phyloP scores from a whole-genome alignment of 441 rosid species.

The Pelargonium exstipulatum region DNA sequence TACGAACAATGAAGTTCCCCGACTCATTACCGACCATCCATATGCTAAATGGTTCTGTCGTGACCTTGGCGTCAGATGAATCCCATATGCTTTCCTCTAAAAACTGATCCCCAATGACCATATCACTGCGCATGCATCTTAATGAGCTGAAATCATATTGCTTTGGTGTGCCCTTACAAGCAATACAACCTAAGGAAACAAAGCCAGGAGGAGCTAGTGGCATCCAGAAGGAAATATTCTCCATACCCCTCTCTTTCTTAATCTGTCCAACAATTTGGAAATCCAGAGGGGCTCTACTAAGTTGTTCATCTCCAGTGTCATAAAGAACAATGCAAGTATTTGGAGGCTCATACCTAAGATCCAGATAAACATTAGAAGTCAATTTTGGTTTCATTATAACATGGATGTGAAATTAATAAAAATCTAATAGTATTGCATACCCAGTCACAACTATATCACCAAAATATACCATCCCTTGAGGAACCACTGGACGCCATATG shows the following conservation, averaged over 20 bases:
- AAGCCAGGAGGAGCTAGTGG: conserved; percentile 97
- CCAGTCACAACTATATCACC: conserved; percentile 94
- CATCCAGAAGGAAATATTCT: conserved; percentile 83
- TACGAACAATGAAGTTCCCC: conserved; percentile 78
- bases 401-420: conserved; percentile 7
- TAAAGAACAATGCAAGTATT: conserved; percentile 73
- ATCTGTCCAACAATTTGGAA: conserved; percentile 78
- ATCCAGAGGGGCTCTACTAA: conserved; percentile 57
- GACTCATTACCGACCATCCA: conserved; percentile 75
- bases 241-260: conserved; percentile 81
- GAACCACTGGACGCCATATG: conserved; percentile 81
- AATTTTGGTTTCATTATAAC: conserved; percentile 5
- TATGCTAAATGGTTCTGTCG: conserved; percentile 68
- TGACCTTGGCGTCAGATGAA: conserved; percentile 58
- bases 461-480: conserved; percentile 80
- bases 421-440: conserved; percentile 35
- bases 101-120: conserved; percentile 84
- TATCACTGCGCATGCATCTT: conserved; percentile 80
- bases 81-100: conserved; percentile 90
- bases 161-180: conserved; percentile 77
- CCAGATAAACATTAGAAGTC: conserved; percentile 20
- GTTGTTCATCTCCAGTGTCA: conserved; percentile 61
- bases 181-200: conserved; percentile 88
- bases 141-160: conserved; percentile 51
- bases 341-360: conserved; percentile 78